Evolutionary conservation across 352 stramenopile species (phyloP), one percentile per base, ranked within the genome.

Genomic region (Phytopythium chamaehyphon): DNA sequence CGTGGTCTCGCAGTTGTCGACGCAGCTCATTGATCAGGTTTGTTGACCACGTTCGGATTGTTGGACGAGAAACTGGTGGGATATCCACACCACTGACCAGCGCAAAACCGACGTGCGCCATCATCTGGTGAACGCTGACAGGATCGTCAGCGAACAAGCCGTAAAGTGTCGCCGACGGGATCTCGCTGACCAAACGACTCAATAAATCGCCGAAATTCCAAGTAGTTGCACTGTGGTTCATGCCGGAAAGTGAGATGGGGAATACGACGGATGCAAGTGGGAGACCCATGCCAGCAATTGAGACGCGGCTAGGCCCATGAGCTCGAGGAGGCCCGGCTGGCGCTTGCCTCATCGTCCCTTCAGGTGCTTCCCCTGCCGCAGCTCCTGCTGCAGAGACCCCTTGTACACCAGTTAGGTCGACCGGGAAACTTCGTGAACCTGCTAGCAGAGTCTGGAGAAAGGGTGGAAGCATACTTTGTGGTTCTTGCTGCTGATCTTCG

Each of bases 151-250:
- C 57, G n/a, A 90, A 19, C 26, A 88, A 45, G 12, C 74, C 74
- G 42, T 85, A 88, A 3, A 87, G 48, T 14, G 73, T 73, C 16
- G 69, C 65, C 3, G 73, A 66, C 0, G 79, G 62, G 12, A 90
- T 43, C 19, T 83, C 72, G 47, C 51, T 62, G 8, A 64, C 61
- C 10, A 90, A 23, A 9, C 72, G 74, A 21, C 57, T 77, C 22
- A 77, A 45, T 59, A 88, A 71, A 18, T 76, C 74, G 2, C 65
- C 69, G 31, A 90, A 68, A 42, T 87, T 81, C 79, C 79, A 90
- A 24, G 66, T 77, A 10, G 57, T 82, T 33, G 64, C 63, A n/a
- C 58, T 69, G 5, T 63, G 55, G 19, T 66, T 71, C 1, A 77
- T 49, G 43, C 66, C 71, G 1, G 71, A 58, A 26, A 83, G 52